Evolutionary conservation across 2,329 filamentous ascomycete species (phyloP).

Genomic region (Pseudonectria foliicola): DNA sequence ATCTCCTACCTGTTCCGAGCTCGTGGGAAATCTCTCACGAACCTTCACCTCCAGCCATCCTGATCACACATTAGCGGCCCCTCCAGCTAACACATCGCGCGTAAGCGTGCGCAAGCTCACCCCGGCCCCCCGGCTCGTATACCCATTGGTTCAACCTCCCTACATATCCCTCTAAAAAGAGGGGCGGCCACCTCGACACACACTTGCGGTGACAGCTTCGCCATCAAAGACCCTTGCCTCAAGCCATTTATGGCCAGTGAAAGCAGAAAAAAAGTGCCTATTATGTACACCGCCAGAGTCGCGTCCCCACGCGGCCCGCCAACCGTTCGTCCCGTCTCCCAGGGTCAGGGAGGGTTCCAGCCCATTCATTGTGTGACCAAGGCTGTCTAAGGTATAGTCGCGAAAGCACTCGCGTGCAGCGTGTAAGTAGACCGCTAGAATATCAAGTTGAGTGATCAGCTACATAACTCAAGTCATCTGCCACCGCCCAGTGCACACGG

Average conservation of each 20-base stretch:
- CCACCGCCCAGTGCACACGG: too few species aligned
- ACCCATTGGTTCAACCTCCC: constrained; percentile 18
- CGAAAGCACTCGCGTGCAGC: too few species aligned
- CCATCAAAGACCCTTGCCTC: constrained; percentile 12
- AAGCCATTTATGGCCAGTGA: constrained; percentile 5
- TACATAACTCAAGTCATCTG: too few species aligned
- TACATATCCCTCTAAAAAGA: constrained; percentile 5
- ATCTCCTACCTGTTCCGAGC: too few species aligned
- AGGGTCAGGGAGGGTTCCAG: constrained; percentile 9
- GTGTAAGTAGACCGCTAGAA: too few species aligned
- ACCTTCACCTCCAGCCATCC: too few species aligned
- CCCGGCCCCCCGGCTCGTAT: constrained; percentile 10
- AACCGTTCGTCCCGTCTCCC: constrained; percentile 6
- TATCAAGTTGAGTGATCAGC: too few species aligned
- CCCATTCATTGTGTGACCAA: constrained; percentile 7
- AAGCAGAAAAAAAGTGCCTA: too few species aligned
- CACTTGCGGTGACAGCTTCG: constrained; percentile 24
- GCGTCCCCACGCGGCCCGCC: constrained; percentile 21
- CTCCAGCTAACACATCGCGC: not conserved
- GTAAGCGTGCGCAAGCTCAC: constrained; percentile 8
- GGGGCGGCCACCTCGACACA: too few species aligned
- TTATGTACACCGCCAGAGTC: constrained; percentile 22
- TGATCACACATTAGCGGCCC: not conserved
- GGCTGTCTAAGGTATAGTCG: too few species aligned
- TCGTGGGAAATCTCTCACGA: too few species aligned